phyloP scores from a whole-genome alignment of 129 eudicot species.

The Solidago caesia region DNA sequence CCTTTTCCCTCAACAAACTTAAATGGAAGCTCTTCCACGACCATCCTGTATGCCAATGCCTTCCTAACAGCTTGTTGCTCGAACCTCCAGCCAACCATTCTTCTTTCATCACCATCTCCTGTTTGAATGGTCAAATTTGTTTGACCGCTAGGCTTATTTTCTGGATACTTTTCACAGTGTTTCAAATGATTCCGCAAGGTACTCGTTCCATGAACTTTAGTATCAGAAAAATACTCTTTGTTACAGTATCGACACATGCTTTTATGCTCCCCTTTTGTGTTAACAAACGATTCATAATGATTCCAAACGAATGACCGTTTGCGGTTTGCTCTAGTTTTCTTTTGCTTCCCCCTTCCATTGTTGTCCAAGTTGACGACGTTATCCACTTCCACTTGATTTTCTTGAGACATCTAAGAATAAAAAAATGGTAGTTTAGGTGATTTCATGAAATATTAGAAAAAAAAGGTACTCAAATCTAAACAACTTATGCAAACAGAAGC shows the following conservation, averaged over 20 bases:
- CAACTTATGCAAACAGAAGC: no score
- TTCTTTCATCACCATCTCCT: not conserved
- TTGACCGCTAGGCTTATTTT: not conserved
- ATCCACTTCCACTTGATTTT: not conserved
- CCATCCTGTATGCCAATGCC: not conserved
- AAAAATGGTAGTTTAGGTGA: not conserved
- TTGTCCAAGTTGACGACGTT: not conserved
- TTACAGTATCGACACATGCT: no score
- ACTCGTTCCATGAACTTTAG: not conserved
- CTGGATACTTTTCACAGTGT: not conserved
- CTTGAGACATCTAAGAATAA: not conserved
- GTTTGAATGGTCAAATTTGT: not conserved
- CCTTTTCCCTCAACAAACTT: slow-evolving; percentile 4
- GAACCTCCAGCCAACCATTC: not conserved
- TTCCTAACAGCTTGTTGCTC: not conserved
- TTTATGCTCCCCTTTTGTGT: no score
- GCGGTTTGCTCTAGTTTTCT: not conserved
- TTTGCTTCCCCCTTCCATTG: not conserved
- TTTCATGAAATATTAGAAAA: not conserved
- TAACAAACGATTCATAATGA: no score
- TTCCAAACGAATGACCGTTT: no score
- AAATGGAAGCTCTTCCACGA: not conserved
- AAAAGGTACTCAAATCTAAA: no score
- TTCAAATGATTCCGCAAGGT: not conserved
- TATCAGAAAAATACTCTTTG: not conserved